These are phyloP conservation scores for Arthrinium phaeospermum DNA, from an alignment of 2,329 filamentous ascomycete genomes.

Conservation along the genomic window DNA sequence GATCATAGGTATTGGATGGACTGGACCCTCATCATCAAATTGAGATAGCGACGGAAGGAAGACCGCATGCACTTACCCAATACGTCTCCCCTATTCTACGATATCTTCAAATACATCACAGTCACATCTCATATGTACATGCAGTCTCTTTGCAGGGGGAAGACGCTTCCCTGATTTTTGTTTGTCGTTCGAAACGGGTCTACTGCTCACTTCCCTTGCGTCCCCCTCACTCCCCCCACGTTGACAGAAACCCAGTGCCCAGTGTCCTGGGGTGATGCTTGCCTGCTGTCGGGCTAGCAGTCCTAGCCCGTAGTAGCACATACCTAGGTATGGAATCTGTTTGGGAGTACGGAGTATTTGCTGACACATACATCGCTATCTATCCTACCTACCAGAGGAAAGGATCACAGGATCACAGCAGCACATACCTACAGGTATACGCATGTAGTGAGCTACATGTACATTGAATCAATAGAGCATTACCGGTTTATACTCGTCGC, in stretches of 20 bases:
- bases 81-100: neutral
- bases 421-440: neutral
- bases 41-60: neutral
- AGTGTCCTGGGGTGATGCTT: neutral
- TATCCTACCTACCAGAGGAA: neutral
- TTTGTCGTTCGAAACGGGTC: neutral
- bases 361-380: neutral
- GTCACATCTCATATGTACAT: slow-evolving; percentile 4
- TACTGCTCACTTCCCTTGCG: slow-evolving; percentile 1
- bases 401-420: neutral
- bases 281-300: neutral
- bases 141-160: neutral
- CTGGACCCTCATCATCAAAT: neutral
- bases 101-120: neutral
- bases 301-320: neutral
- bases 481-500: neutral
- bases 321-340: neutral
- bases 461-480: neutral
- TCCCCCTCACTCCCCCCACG: slow-evolving; percentile 2
- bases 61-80: neutral
- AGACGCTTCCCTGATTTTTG: neutral
- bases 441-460: neutral
- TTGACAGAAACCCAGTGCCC: neutral
- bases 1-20: neutral
- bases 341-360: neutral